Conservation (phyloP, 345 rosid genomes). For the Raphanus sativus region DNA sequence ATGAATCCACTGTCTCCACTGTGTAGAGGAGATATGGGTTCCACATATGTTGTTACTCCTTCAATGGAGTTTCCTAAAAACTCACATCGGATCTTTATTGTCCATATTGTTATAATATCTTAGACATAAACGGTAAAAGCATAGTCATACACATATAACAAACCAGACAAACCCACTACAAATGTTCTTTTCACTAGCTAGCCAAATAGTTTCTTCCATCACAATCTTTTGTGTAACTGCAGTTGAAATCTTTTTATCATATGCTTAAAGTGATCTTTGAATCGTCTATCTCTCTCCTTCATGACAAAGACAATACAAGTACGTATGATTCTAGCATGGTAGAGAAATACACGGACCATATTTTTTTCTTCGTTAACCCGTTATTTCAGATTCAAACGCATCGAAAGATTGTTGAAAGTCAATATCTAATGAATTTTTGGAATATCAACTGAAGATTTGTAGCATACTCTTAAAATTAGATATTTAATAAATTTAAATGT, state of each 20-base stretch:
- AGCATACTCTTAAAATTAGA: background rate
- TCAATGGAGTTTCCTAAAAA: background rate
- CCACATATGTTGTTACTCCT: conserved; percentile 15
- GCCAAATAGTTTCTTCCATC: background rate
- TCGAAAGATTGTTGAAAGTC: background rate
- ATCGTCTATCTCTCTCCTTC: too few species aligned
- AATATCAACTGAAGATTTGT: background rate
- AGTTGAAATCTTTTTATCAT: background rate
- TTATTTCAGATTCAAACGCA: background rate
- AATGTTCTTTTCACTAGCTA: background rate
- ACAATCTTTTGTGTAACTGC: background rate
- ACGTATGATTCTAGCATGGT: background rate
- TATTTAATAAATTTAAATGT: too few species aligned
- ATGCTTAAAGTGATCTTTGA: too few species aligned
- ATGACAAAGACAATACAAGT: too few species aligned
- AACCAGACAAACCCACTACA: background rate
- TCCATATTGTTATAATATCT: conserved; percentile 18
- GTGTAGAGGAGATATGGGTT: conserved; percentile 9
- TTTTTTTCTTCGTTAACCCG: too few species aligned
- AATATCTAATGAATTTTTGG: background rate
- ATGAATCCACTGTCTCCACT: conserved; percentile 19
- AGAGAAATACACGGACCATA: background rate
- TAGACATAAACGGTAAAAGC: conserved; percentile 3
- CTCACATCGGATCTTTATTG: conserved; percentile 1
- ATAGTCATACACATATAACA: background rate